Evolutionary conservation across 345 rosid species (phyloP), one percentile per base, ranked within the genome.

Genomic region (Gossypium thurberi): DNA sequence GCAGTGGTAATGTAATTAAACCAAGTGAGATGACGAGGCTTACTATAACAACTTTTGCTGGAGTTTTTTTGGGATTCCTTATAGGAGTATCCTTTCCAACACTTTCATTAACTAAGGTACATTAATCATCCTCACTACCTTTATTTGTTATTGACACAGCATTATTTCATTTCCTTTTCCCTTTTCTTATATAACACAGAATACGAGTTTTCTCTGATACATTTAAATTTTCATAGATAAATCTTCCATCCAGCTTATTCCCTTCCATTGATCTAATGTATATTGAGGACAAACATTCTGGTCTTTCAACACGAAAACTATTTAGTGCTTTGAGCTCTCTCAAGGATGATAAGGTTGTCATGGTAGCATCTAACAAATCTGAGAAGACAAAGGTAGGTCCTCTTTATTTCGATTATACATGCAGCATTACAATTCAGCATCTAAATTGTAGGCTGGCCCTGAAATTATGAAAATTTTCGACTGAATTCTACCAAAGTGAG

Each of bases 31-130:
- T 75, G 65, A 92, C 87, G 98, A 88, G 82, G 86, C 89, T 92
- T 83, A 83, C 90, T 33, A n/a, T 89, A 75, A 83, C 90, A 52
- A 82, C 94, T 48, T 80, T 94, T 71, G 68, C 84, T 9, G 97
- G 97, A 63, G 76, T 89, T 78, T 72, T 87, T 28, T 84, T 88
- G 72, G 98, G 98, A 78, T 90, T 94, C 83, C 87, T 92, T 74
- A 75, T 94, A 74, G 97, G 98, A 73, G 78, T 89, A 74, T 88
- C 89, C 37, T 83, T 88, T 72, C 97, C 97, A 17, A 85, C 92
- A 12, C 76, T 90, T 55, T 84, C 97, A 56, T 72, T 90, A 75
- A 85, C 94, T 20, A 89, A 88, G 97, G 98, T 90, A 70, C 42
- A 25, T 15, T 20, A 2, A 10, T 42, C 10, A 65, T 43, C 2